Evolutionary conservation across 495 filamentous ascomycete species (phyloP).

Genomic region (Pyrenula massariospora): DNA sequence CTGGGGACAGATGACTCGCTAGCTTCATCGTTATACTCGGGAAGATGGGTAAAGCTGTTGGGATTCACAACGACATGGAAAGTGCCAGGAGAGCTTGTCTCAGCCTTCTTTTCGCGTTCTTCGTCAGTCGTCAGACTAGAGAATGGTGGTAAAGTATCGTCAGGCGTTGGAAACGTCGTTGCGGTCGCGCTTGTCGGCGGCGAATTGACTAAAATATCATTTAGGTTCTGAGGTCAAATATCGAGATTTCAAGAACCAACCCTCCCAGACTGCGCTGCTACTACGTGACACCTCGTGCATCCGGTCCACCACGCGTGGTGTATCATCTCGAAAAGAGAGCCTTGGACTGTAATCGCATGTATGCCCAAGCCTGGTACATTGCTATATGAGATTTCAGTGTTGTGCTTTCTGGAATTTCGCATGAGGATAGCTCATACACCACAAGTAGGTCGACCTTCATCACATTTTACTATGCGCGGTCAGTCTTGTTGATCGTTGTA

Average conservation of each 20-base stretch:
- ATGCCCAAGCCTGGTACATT: conserved; percentile 45
- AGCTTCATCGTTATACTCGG: conserved; percentile 34
- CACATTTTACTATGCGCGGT: conserved; percentile 32
- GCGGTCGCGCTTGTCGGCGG: conserved; percentile 12
- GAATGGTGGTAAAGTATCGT: conserved; percentile 39
- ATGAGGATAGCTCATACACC: conserved; percentile 22
- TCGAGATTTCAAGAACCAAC: conserved; percentile 20
- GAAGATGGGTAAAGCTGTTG: conserved; percentile 39
- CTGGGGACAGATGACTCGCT: conserved; percentile 3
- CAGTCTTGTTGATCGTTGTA: not conserved
- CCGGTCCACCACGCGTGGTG: conserved; percentile 39
- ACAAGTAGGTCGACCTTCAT: conserved; percentile 40
- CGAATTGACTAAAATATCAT: conserved; percentile 15
- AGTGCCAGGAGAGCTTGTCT: conserved; percentile 37
- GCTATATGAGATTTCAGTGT: conserved; percentile 16
- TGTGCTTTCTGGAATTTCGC: not conserved
- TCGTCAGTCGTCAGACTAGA: conserved; percentile 44
- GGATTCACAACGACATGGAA: conserved; percentile 45
- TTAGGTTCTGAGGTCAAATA: conserved; percentile 2
- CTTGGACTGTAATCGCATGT: conserved; percentile 45
- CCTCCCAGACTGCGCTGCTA: conserved; percentile 41
- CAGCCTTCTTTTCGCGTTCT: conserved; percentile 47
- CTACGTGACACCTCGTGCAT: conserved; percentile 39
- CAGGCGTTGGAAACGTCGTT: conserved; percentile 16
- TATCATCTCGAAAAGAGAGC: conserved; percentile 44